Conservation (phyloP, 1,139 yeast genomes). For the Yamadazyma triangularis region DNA sequence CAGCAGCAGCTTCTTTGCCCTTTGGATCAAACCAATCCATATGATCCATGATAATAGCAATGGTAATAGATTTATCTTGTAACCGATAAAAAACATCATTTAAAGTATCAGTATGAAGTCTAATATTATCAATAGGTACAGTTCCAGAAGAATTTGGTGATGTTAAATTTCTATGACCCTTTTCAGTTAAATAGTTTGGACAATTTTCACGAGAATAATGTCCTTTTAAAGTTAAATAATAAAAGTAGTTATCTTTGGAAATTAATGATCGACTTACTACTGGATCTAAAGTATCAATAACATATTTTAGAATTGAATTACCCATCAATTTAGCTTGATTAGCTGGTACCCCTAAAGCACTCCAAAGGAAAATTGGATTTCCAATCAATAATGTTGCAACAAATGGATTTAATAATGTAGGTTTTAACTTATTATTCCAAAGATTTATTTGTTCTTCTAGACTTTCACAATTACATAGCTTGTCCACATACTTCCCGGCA, state of each 20-base stretch:
- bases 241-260: slow-evolving; percentile 72
- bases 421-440: slow-evolving; percentile 62
- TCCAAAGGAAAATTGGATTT: slow-evolving; percentile 82
- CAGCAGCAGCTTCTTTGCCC: slow-evolving; percentile 59
- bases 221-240: slow-evolving; percentile 64
- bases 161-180: slow-evolving; percentile 51
- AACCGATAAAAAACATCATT: slow-evolving; percentile 71
- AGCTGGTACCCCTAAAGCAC: slow-evolving; percentile 81
- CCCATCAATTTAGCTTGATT: slow-evolving; percentile 83
- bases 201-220: slow-evolving; percentile 60
- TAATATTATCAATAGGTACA: slow-evolving; percentile 57
- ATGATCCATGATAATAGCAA: slow-evolving; percentile 85
- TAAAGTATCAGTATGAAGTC: slow-evolving; percentile 76
- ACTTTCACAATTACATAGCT: slow-evolving; percentile 54
- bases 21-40: slow-evolving; percentile 85
- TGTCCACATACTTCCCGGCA: slow-evolving; percentile 44
- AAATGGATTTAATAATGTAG: slow-evolving; percentile 65
- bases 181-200: slow-evolving; percentile 67
- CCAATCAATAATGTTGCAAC: slow-evolving; percentile 67
- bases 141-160: slow-evolving; percentile 15
- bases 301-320: slow-evolving; percentile 62
- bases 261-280: slow-evolving; percentile 58
- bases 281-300: slow-evolving; percentile 77
- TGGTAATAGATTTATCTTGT: slow-evolving; percentile 57
- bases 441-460: slow-evolving; percentile 57